Evolutionary conservation across 345 rosid genomes (phyloP).

Genomic region (thale cress (Arabidopsis thaliana)): DNA sequence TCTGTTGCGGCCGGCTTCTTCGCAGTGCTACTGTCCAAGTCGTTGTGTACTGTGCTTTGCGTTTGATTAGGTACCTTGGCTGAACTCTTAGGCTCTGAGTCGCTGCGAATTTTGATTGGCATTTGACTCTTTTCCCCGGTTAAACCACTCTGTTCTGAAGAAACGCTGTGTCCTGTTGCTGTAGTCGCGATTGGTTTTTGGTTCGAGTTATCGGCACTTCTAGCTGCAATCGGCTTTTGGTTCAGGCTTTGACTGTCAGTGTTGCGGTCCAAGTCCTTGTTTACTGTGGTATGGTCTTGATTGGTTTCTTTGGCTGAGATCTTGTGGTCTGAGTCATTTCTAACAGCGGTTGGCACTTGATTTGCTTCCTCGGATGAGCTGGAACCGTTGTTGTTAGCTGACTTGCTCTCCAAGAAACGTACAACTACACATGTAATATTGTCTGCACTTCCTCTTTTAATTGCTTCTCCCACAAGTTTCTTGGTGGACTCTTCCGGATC

Average conservation of each 20-base stretch:
- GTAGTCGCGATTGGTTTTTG: neutral
- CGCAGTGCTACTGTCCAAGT: constrained; percentile 8
- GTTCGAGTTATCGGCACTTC: neutral
- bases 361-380: constrained; percentile 26
- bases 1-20: constrained; percentile 27
- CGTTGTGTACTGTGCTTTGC: neutral
- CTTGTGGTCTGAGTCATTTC: constrained; percentile 16
- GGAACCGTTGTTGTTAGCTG: constrained; percentile 1
- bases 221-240: neutral
- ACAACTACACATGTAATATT: constrained; percentile 94
- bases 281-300: constrained; percentile 10
- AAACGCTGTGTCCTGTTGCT: neutral
- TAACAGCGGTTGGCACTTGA: neutral
- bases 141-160: constrained; percentile 23
- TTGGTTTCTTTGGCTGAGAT: constrained; percentile 30
- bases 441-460: constrained; percentile 91
- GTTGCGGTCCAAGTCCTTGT: neutral
- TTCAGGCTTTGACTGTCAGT: constrained; percentile 7
- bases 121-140: constrained; percentile 16
- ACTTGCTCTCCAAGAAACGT: constrained; percentile 58
- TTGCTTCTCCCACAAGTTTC: constrained; percentile 83
- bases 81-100: constrained; percentile 34
- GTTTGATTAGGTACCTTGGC: constrained; percentile 12
- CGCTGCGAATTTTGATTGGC: constrained; percentile 1
- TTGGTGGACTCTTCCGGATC: constrained; percentile 89